Conservation (phyloP, 495 filamentous ascomycete genomes). For the Aspergillus ostianus region DNA sequence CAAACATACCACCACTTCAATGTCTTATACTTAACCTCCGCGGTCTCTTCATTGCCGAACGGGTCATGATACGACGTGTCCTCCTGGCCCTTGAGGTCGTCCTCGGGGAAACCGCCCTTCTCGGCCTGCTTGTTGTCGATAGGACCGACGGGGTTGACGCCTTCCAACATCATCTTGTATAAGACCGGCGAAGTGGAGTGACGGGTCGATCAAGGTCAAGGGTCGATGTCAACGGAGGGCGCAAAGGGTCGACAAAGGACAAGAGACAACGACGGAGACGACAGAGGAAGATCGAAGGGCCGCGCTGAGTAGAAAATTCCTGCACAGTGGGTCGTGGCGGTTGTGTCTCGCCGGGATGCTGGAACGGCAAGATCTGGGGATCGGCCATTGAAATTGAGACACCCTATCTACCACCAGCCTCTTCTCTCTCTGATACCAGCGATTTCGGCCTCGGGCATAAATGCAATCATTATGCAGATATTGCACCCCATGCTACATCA, state of each 20-base stretch:
- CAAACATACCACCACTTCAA: conserved; percentile 46
- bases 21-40: conserved; percentile 48
- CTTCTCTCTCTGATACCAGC: background rate
- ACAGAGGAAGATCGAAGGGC: background rate
- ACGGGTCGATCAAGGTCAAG: background rate
- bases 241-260: background rate
- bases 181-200: background rate
- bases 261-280: background rate
- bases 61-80: conserved; percentile 17
- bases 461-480: background rate
- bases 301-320: background rate
- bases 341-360: background rate
- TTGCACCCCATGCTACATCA: background rate
- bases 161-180: conserved; percentile 10
- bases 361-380: background rate
- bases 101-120: conserved; percentile 19
- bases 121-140: conserved; percentile 14
- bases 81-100: conserved; percentile 24
- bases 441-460: background rate
- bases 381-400: background rate
- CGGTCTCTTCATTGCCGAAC: conserved; percentile 43
- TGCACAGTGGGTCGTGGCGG: background rate
- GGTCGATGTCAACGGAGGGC: background rate
- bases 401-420: background rate
- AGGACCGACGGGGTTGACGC: conserved; percentile 9